Evolutionary conservation across 352 stramenopile species (phyloP), one percentile per base, ranked within the genome.

Genomic region (Blastocystis sp.): DNA sequence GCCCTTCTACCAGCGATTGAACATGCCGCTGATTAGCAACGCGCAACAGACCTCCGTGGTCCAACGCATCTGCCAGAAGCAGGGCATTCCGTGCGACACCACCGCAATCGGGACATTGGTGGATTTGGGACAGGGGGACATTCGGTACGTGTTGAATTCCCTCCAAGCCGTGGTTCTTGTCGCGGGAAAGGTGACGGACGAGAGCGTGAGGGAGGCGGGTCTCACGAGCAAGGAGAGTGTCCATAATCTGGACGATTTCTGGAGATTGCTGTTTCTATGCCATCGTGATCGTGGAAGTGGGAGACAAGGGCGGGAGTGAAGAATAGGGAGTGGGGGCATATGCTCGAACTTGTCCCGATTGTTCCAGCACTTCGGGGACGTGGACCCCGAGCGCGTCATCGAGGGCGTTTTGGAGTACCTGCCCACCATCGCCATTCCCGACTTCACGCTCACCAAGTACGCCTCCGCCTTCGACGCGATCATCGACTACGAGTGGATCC

Each of bases 401-500:
- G 56, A 67, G 21, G 74, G 74, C 17, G 74, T 84, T 10, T 67
- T 69, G 34, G 74, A 84, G 34, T 62, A 53, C 1, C 21, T 84
- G 38, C 52, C 74, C 10, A 38, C n/a, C 21, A 52, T 84, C 9
- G 19, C 74, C 34, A 62, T 84, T 41, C 74, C 74, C 14, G 74
- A 84, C 66, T 59, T 59, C 40, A 56, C 56, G 14, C 53, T 84
- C 2, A n/a, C 28, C 1, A 38, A 67, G 45, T 84, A 67, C 34
- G 40, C n/a, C 0, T 23, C 48, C 5, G 74, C 74, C 5, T 17
- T 67, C 14, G 74, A 66, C 14, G 23, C 45, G 17, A 23, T 84
- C 11, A 28, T 67, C 23, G 53, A 84, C 5, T 84, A 84, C 48
- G 56, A 66, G 28, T 23, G 52, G 10, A 64, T 84, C 56, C 60